A percentile compares a stretch with the other conserved stretches of the same genome.
phyloP scores from a whole-genome alignment of 805 yeast genomes.

The Komagataella mondaviorum region DNA sequence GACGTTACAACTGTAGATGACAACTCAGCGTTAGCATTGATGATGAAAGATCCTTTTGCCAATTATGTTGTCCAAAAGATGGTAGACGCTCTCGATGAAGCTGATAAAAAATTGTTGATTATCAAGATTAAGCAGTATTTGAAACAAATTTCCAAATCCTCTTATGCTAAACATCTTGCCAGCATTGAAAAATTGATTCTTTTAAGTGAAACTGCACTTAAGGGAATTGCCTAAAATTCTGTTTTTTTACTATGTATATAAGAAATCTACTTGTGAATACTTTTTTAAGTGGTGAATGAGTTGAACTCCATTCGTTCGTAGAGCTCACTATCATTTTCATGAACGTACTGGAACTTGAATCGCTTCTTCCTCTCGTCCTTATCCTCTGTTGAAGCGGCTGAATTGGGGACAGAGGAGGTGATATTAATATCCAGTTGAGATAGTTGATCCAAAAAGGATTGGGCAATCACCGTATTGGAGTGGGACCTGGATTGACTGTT shows the following conservation, averaged over 20 bases:
- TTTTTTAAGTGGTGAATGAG: constrained; percentile 13
- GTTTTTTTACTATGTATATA: neutral
- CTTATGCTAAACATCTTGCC: constrained; percentile 73
- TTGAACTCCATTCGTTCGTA: constrained; percentile 17
- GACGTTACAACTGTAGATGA: constrained; percentile 38
- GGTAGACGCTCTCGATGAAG: constrained; percentile 66
- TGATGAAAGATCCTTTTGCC: constrained; percentile 98
- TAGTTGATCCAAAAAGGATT: constrained; percentile 6
- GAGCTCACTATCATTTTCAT: constrained; percentile 7
- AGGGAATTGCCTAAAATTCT: neutral
- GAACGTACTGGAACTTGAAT: constrained; percentile 4
- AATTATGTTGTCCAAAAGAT: constrained; percentile 94
- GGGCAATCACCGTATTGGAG: neutral
- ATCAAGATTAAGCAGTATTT: constrained; percentile 69
- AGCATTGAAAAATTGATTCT: constrained; percentile 64
- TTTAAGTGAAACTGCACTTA: constrained; percentile 29
- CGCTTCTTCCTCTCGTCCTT: neutral
- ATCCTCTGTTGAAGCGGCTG: neutral
- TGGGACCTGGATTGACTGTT: neutral
- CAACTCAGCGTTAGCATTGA: constrained; percentile 60
- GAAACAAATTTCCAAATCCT: constrained; percentile 53
- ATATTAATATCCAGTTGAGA: neutral
- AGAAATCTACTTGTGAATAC: neutral
- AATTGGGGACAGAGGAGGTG: neutral
- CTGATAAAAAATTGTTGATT: constrained; percentile 57